A percentile compares a stretch with the other conserved stretches of the same genome.
phyloP scores from a whole-genome alignment of 768 basidiomycete genomes.

The Epithele typhae region DNA sequence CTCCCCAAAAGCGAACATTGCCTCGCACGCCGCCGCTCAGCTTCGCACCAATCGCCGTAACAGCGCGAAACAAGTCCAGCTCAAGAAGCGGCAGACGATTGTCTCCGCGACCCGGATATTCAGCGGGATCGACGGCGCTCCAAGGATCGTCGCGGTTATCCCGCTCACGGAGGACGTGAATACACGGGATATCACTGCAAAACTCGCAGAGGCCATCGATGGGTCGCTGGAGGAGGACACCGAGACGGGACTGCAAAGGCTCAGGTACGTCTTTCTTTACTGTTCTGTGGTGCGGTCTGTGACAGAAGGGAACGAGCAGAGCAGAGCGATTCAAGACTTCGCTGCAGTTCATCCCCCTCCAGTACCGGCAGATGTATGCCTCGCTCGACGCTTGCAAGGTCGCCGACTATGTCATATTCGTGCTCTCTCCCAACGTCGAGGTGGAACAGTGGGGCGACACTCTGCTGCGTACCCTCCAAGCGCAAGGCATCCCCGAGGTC shows the following conservation, averaged over 20 bases:
- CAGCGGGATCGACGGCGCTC: constrained; percentile 70
- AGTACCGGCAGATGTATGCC: constrained; percentile 66
- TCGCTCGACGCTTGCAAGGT: constrained; percentile 82
- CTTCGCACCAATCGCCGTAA: constrained; percentile 76
- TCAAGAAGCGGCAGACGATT: constrained; percentile 63
- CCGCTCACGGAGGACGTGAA: constrained; percentile 72
- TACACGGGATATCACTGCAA: constrained; percentile 44
- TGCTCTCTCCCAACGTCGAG: constrained; percentile 77
- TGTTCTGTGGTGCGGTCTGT: no score
- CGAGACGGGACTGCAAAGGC: constrained; percentile 54
- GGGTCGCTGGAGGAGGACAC: constrained; percentile 48
- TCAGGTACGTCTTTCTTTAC: constrained; percentile 48
- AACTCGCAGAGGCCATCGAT: constrained; percentile 59
- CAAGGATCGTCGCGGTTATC: constrained; percentile 84
- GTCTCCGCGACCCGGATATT: constrained; percentile 75
- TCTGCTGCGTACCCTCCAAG: constrained; percentile 80
- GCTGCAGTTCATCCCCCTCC: constrained; percentile 79
- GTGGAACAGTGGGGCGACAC: constrained; percentile 86
- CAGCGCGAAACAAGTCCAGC: constrained; percentile 79
- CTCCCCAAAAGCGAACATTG: constrained; percentile 47
- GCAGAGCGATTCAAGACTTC: constrained; percentile 89
- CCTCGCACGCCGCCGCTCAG: constrained; percentile 56
- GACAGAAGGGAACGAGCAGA: constrained; percentile 42
- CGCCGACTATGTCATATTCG: constrained; percentile 87
- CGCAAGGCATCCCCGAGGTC: constrained; percentile 85